Percentiles rank a stretch among this genome's conserved stretches.
Evolutionary conservation across 331 rosid genomes (phyloP).

Genomic region (Phaseolus coccineus): DNA sequence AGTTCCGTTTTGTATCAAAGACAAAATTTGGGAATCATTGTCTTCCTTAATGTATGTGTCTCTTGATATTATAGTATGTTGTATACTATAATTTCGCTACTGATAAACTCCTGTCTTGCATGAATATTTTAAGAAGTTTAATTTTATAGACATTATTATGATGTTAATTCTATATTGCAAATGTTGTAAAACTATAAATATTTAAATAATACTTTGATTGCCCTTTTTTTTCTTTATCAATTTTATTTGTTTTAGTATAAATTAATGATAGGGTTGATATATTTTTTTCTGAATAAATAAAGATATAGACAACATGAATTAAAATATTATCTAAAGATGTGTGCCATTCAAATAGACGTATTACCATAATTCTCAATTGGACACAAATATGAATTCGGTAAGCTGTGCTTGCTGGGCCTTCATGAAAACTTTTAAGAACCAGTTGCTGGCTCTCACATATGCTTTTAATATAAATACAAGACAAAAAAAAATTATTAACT

Average conservation of each 20-base stretch:
- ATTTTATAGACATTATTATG: neutral
- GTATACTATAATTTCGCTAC: slow-evolving; percentile 34
- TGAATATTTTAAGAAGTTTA: slow-evolving; percentile 20
- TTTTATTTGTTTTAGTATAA: slow-evolving; percentile 4
- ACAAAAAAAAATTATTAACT: neutral
- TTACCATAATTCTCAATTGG: neutral
- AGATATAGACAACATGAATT: neutral
- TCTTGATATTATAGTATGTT: slow-evolving; percentile 39
- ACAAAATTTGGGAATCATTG: slow-evolving; percentile 33
- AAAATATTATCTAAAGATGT: slow-evolving; percentile 2
- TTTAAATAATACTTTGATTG: neutral
- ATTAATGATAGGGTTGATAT: neutral
- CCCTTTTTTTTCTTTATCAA: neutral
- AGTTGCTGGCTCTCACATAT: slow-evolving; percentile 29
- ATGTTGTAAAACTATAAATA: slow-evolving; percentile 23
- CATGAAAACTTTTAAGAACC: neutral
- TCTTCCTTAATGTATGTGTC: slow-evolving; percentile 18
- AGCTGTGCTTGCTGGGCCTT: slow-evolving; percentile 9
- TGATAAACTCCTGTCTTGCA: neutral
- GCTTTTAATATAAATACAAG: slow-evolving; percentile 8
- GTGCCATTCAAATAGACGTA: neutral
- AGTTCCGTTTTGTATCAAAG: slow-evolving; percentile 51
- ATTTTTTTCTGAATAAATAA: neutral
- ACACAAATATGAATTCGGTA: neutral
- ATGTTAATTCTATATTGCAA: neutral